Evolutionary conservation across 331 rosid species (phyloP).

Genomic region (Rosa hybrid): DNA sequence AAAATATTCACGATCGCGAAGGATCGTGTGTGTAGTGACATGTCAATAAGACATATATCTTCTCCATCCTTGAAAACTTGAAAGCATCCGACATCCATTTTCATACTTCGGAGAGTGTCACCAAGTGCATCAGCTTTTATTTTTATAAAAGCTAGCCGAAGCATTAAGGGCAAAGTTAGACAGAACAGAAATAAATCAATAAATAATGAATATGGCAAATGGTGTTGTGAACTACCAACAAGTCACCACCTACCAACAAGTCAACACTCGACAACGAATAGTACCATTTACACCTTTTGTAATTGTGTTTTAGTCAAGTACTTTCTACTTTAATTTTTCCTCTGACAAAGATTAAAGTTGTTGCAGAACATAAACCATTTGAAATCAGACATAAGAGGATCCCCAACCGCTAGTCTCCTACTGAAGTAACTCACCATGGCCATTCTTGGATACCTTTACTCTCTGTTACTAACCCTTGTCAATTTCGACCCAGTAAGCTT

Average conservation of each 20-base stretch:
- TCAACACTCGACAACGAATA: neutral
- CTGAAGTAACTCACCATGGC: neutral
- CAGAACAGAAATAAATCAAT: too few relatives aligned
- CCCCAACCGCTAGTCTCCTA: neutral
- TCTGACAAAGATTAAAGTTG: neutral
- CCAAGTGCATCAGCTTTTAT: too few relatives aligned
- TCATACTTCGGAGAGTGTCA: too few relatives aligned
- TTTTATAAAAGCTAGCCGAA: too few relatives aligned
- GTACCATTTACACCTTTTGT: too few relatives aligned
- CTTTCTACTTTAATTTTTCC: neutral
- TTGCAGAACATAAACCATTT: neutral
- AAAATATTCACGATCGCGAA: too few relatives aligned
- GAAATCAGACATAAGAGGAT: neutral
- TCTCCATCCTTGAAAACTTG: too few relatives aligned
- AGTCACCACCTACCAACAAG: neutral
- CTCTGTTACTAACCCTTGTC: constrained; percentile 1
- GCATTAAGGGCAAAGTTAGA: too few relatives aligned
- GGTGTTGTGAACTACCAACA: neutral
- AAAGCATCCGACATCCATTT: too few relatives aligned
- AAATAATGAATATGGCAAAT: too few relatives aligned
- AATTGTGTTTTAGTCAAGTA: neutral
- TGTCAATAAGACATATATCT: too few relatives aligned
- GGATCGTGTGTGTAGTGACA: too few relatives aligned
- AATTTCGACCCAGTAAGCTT: neutral
- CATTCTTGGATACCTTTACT: neutral